A percentile compares a stretch with the other conserved stretches of the same genome.
Conservation (phyloP, 805 yeast species). For the Ogataea henricii region DNA sequence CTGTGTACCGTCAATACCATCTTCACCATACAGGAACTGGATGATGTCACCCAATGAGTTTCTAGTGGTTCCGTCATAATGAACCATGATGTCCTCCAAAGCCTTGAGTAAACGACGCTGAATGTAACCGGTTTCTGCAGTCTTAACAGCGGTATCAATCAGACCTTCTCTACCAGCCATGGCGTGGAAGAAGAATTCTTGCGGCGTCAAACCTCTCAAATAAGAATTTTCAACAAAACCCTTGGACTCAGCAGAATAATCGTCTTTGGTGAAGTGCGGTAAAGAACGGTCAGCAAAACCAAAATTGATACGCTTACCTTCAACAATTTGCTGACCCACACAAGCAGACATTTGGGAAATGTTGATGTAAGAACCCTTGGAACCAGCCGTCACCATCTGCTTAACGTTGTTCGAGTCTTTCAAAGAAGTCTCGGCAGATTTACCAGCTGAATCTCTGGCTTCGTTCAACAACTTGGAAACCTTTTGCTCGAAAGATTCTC, state of each 20-base stretch:
- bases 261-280: constrained; percentile 98
- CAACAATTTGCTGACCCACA: constrained; percentile 99
- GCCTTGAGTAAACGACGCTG: constrained; percentile 98
- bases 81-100: constrained; percentile 95
- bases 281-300: constrained; percentile 95
- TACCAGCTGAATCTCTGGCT: constrained; percentile 99
- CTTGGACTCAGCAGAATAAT: constrained; percentile 96
- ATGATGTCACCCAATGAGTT: constrained; percentile 95
- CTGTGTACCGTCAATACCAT: constrained; percentile 97
- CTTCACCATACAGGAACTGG: constrained; percentile 98
- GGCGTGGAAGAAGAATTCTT: constrained; percentile 98
- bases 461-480: constrained; percentile 93
- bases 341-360: constrained; percentile 99
- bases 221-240: constrained; percentile 98
- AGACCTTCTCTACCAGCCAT: constrained; percentile 99
- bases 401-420: constrained; percentile 94
- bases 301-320: constrained; percentile 98
- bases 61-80: constrained; percentile 97
- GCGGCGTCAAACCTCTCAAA: constrained; percentile 96
- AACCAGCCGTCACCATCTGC: constrained; percentile 99
- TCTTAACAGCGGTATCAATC: constrained; percentile 98
- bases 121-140: constrained; percentile 98
- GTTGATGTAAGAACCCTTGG: constrained; percentile 98
- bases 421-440: constrained; percentile 95
- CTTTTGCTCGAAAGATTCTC: constrained; percentile 97